phyloP scores from a whole-genome alignment of 257 asterid genomes.

The Solanum pinnatisectum region DNA sequence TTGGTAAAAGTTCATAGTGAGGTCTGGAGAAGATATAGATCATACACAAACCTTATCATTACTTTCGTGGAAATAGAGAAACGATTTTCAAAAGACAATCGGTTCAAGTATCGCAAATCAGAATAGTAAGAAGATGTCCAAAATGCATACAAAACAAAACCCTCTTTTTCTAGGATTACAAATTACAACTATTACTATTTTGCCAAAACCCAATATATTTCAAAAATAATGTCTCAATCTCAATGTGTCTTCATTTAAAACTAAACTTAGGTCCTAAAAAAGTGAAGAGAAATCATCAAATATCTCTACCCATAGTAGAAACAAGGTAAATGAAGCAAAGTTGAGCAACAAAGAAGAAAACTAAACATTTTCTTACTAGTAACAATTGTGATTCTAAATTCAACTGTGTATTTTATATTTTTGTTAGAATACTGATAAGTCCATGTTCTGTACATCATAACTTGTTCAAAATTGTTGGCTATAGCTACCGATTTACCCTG shows the following conservation, averaged over 20 bases:
- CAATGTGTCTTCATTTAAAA: too few relatives aligned
- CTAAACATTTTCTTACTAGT: neutral
- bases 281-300: neutral
- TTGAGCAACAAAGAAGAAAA: neutral
- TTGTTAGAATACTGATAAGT: neutral
- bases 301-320: neutral
- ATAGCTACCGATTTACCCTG: neutral
- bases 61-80: neutral
- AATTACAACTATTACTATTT: too few relatives aligned
- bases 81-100: neutral
- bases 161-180: too few relatives aligned
- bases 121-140: neutral
- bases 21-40: neutral
- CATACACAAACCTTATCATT: neutral
- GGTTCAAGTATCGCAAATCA: neutral
- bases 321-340: neutral
- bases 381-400: neutral
- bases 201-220: too few relatives aligned
- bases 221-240: too few relatives aligned
- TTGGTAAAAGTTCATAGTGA: neutral
- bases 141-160: neutral
- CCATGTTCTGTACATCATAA: neutral
- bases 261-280: neutral
- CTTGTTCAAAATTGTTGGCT: neutral
- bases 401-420: neutral